These are phyloP conservation scores for Epichloe sp. DNA, from an alignment of 2,329 filamentous ascomycete species.

Conservation along the genomic window DNA sequence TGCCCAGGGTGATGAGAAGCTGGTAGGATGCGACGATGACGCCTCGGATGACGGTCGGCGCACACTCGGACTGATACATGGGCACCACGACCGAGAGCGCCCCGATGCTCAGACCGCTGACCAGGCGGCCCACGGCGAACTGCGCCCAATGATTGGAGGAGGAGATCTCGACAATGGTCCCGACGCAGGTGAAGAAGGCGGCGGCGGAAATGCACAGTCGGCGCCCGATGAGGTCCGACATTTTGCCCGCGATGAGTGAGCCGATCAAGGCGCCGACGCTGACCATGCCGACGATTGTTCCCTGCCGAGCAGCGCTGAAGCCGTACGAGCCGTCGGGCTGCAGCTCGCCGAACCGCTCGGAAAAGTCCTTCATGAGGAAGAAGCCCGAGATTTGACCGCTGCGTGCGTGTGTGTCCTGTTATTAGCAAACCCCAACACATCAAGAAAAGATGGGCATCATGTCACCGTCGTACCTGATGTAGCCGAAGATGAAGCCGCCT, in stretches of 20 bases:
- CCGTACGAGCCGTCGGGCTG: conserved; percentile 24
- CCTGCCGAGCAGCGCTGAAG: conserved; percentile 47
- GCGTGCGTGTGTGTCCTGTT: conserved; percentile 9
- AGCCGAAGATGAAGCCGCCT: conserved; percentile 45
- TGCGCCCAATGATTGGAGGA: conserved; percentile 46
- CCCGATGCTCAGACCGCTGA: conserved; percentile 55
- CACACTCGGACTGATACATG: conserved; percentile 57
- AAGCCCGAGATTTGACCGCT: conserved; percentile 50
- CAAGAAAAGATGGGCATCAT: too few species aligned
- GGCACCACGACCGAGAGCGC: conserved; percentile 50
- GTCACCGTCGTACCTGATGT: conserved; percentile 30
- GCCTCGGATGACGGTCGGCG: conserved; percentile 50
- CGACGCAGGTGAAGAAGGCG: conserved; percentile 49
- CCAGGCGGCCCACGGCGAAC: conserved; percentile 49
- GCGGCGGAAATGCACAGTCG: conserved; percentile 48
- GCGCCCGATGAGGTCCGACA: conserved; percentile 50
- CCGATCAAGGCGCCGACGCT: conserved; percentile 47
- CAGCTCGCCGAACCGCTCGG: conserved; percentile 36
- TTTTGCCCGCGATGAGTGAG: conserved; percentile 42
- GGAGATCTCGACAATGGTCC: conserved; percentile 50
- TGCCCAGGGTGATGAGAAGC: conserved; percentile 56
- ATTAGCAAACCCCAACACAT: neutral
- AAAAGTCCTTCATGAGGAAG: conserved; percentile 45
- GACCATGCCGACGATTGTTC: conserved; percentile 48
- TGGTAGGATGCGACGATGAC: conserved; percentile 53